Evolutionary conservation across 106 monocot genomes (phyloP).

Genomic region (Allium cepa): DNA sequence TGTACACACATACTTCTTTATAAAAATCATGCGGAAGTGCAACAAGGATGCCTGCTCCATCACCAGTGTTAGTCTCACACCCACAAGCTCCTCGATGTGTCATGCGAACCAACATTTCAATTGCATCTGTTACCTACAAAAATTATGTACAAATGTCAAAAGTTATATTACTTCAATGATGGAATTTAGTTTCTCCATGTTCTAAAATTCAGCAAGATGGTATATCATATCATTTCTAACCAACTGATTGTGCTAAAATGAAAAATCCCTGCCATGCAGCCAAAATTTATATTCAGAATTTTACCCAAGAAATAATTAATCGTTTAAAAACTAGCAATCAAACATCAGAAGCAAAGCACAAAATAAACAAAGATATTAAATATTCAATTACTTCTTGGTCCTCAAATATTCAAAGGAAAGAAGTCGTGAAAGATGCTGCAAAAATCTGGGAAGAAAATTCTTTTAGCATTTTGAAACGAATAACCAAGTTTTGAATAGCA

Average conservation of each 20-base stretch:
- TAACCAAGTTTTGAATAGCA: no score
- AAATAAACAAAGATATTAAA: no score
- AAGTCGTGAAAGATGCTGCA: no score
- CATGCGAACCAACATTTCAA: constrained; percentile 92
- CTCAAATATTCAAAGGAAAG: no score
- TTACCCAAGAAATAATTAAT: not conserved
- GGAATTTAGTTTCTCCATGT: not conserved
- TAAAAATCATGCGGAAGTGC: constrained; percentile 85
- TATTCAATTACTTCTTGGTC: no score
- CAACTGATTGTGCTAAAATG: not conserved
- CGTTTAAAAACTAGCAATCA: not conserved
- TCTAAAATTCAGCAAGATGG: not conserved
- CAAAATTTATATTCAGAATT: not conserved
- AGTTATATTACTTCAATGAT: not conserved
- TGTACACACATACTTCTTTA: constrained; percentile 28
- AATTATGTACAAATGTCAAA: constrained; percentile 6
- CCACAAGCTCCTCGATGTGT: constrained; percentile 94
- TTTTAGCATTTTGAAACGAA: no score
- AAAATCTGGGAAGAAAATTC: no score
- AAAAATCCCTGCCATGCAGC: not conserved
- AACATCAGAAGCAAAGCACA: no score
- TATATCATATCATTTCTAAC: not conserved
- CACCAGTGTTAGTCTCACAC: constrained; percentile 90
- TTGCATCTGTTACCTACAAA: constrained; percentile 83
- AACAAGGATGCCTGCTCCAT: constrained; percentile 91